A percentile compares a stretch with the other conserved stretches of the same genome.
These are phyloP conservation scores for Liquidambar formosana DNA, from an alignment of 164 flowering plant genomes.

Conservation along the genomic window DNA sequence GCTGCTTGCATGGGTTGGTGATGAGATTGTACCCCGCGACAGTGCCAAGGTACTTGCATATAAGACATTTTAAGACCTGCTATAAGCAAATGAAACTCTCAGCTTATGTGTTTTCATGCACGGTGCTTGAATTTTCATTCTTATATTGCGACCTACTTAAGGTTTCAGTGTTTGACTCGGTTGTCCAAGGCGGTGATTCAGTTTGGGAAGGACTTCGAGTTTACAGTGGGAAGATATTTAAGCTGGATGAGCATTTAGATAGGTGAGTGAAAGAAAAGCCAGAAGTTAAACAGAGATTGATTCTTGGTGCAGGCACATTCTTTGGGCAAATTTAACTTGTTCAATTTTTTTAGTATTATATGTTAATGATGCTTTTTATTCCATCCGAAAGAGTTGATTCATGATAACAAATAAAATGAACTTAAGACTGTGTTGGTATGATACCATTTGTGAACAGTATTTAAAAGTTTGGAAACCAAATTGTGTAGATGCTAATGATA, in stretches of 20 bases:
- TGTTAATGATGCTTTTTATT: neutral
- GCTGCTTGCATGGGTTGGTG: slow-evolving; percentile 90
- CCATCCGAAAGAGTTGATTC: neutral
- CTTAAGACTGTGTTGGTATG: neutral
- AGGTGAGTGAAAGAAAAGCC: slow-evolving; percentile 45
- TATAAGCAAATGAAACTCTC: neutral
- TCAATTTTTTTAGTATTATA: neutral
- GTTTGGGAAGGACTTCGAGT: slow-evolving; percentile 98
- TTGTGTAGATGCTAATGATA: neutral
- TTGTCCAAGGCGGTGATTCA: slow-evolving; percentile 99
- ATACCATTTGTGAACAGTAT: too few species aligned
- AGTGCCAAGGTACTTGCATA: slow-evolving; percentile 73
- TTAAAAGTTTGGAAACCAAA: too few species aligned
- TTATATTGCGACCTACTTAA: slow-evolving; percentile 21
- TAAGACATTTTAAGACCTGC: neutral
- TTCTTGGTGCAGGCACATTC: neutral
- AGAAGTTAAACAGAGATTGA: neutral
- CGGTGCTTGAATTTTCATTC: neutral
- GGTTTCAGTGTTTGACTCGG: slow-evolving; percentile 96
- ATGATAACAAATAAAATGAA: neutral
- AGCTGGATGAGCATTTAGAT: slow-evolving; percentile 92
- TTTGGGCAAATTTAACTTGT: neutral
- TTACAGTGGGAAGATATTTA: slow-evolving; percentile 77
- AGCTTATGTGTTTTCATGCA: neutral
- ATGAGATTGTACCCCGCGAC: slow-evolving; percentile 81